Evolutionary conservation across 2,329 filamentous ascomycete species (phyloP).

Genomic region (Myriangium duriaei): DNA sequence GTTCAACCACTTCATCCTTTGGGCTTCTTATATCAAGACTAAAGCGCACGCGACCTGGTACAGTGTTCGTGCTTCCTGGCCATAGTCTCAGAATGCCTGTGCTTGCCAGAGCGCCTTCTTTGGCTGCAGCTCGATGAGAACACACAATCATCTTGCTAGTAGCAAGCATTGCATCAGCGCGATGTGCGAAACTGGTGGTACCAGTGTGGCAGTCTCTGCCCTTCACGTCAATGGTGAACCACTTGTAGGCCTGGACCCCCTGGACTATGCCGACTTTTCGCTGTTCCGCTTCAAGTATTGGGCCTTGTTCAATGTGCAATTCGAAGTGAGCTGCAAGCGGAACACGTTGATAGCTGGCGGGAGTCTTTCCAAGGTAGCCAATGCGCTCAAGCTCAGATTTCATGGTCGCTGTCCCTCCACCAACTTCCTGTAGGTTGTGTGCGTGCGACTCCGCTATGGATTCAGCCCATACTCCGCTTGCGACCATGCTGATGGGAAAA

Average conservation of each 20-base stretch:
- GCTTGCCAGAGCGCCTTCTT: slow-evolving; percentile 49
- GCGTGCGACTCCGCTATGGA: slow-evolving; percentile 50
- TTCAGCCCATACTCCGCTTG: slow-evolving; percentile 68
- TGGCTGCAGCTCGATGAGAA: slow-evolving; percentile 49
- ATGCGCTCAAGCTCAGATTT: slow-evolving; percentile 59
- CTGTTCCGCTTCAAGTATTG: slow-evolving; percentile 52
- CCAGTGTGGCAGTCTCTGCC: slow-evolving; percentile 64
- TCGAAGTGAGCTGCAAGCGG: slow-evolving; percentile 71
- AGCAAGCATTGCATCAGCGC: slow-evolving; percentile 56
- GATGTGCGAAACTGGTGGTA: slow-evolving; percentile 54
- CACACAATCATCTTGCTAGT: slow-evolving; percentile 56
- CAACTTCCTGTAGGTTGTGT: slow-evolving; percentile 50
- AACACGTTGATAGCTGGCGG: slow-evolving; percentile 44
- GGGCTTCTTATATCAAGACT: slow-evolving; percentile 54
- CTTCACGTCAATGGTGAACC: slow-evolving; percentile 54
- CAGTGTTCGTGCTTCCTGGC: slow-evolving; percentile 61
- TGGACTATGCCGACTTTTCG: slow-evolving; percentile 58
- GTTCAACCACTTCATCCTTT: slow-evolving; percentile 42
- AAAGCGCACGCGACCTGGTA: slow-evolving; percentile 55
- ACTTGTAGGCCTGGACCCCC: slow-evolving; percentile 63
- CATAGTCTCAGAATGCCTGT: slow-evolving; percentile 56
- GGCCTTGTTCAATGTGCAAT: slow-evolving; percentile 75
- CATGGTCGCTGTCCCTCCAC: slow-evolving; percentile 48
- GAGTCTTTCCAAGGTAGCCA: slow-evolving; percentile 50
- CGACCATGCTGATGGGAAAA: slow-evolving; percentile 62